Evolutionary conservation across 1,284 basidiomycete genomes (phyloP).

Genomic region (Cutaneotrichosporon dermatis): DNA sequence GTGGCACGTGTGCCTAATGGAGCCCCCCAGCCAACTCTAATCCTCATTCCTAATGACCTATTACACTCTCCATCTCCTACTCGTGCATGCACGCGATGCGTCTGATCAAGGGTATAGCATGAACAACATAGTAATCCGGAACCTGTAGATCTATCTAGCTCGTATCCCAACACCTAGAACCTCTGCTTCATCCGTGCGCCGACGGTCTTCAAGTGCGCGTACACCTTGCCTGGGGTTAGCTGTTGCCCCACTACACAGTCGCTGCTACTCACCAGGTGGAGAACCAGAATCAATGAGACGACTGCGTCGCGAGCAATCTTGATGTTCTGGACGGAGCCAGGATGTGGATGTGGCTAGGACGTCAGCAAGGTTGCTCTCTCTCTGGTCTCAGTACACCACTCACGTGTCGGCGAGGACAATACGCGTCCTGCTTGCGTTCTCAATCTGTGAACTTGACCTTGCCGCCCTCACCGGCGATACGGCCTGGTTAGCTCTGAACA

Average conservation of each 20-base stretch:
- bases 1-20: conserved; percentile 3
- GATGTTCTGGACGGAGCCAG: conserved; percentile 68
- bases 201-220: conserved; percentile 82
- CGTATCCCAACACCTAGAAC: conserved; percentile 38
- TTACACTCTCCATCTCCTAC: background rate
- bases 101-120: conserved; percentile 17
- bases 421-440: conserved; percentile 91
- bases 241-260: background rate
- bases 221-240: conserved; percentile 65
- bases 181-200: conserved; percentile 90
- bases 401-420: conserved; percentile 96
- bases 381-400: conserved; percentile 38
- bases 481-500: conserved; percentile 54
- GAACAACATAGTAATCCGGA: conserved; percentile 16
- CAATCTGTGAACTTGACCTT: conserved; percentile 98
- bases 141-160: background rate
- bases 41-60: background rate
- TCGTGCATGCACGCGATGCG: background rate
- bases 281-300: conserved; percentile 88
- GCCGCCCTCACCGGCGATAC: conserved; percentile 96
- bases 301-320: conserved; percentile 94
- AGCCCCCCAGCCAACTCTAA: background rate
- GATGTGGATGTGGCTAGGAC: conserved; percentile 55
- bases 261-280: conserved; percentile 63
- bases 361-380: background rate